phyloP scores from a whole-genome alignment of 2,329 filamentous ascomycete species.

The Monosporascus sp. region DNA sequence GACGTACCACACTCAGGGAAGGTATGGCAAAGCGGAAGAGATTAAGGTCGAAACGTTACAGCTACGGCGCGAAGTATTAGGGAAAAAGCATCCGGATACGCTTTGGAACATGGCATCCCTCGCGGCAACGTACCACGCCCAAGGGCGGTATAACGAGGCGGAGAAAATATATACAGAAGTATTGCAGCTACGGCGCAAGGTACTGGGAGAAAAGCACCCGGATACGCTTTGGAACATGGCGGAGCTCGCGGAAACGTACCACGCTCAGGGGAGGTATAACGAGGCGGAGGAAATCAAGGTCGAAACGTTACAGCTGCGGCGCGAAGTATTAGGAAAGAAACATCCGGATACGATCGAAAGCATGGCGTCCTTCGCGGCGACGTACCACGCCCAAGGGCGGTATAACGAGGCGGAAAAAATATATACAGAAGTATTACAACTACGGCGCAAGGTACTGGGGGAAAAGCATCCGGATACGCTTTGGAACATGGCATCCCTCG shows the following conservation, averaged over 20 bases:
- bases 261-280: neutral
- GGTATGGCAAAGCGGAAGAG: neutral
- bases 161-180: conserved; percentile 8
- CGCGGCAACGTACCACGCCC: neutral
- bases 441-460: conserved; percentile 13
- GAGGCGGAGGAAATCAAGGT: conserved; percentile 12
- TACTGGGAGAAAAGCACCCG: conserved; percentile 18
- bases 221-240: conserved; percentile 17
- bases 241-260: conserved; percentile 9
- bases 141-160: neutral
- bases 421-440: neutral
- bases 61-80: conserved; percentile 11
- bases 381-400: too few relatives aligned
- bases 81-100: conserved; percentile 19
- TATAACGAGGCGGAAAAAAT: too few relatives aligned
- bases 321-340: conserved; percentile 13
- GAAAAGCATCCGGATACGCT: conserved; percentile 19
- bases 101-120: conserved; percentile 16
- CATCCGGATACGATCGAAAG: conserved; percentile 17
- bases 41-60: conserved; percentile 11
- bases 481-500: conserved; percentile 16
- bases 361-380: too few relatives aligned
- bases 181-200: conserved; percentile 7
- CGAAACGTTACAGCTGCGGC: conserved; percentile 8
- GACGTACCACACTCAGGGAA: neutral